These are phyloP conservation scores for Williopsis jadinii DNA, from an alignment of 1,139 yeast genomes.

Conservation along the genomic window DNA sequence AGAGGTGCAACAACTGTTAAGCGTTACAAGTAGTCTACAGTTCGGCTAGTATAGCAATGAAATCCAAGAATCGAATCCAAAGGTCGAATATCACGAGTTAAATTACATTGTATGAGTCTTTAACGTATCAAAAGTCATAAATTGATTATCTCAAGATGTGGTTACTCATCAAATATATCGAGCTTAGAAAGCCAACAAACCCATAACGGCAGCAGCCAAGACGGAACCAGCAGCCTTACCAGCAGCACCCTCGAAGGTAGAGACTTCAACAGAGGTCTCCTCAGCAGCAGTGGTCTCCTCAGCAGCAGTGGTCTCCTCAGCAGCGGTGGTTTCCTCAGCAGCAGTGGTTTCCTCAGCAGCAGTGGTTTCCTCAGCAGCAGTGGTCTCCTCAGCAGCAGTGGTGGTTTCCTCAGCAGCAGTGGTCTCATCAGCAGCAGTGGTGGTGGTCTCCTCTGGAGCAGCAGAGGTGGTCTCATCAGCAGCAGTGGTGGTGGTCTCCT, in stretches of 20 bases:
- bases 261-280: conserved; percentile 3
- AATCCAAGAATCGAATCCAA: too few species aligned
- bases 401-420: conserved; percentile 2
- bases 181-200: too few species aligned
- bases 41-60: too few species aligned
- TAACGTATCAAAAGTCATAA: too few species aligned
- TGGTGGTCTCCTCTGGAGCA: background rate
- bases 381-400: background rate
- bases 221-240: conserved; percentile 24
- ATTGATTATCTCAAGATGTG: too few species aligned
- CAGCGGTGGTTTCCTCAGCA: conserved; percentile 4
- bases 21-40: too few species aligned
- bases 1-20: too few species aligned
- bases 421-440: conserved; percentile 2
- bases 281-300: conserved; percentile 7
- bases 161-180: too few species aligned
- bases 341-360: conserved; percentile 10
- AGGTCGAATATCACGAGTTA: too few species aligned
- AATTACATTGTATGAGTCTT: too few species aligned
- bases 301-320: conserved; percentile 3
- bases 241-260: conserved; percentile 22
- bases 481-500: too few species aligned
- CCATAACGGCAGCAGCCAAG: conserved; percentile 19
- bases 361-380: background rate
- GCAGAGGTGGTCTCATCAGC: conserved; percentile 3